Evolutionary conservation across 805 yeast species (phyloP).

Genomic region (Peterozyma toletana): DNA sequence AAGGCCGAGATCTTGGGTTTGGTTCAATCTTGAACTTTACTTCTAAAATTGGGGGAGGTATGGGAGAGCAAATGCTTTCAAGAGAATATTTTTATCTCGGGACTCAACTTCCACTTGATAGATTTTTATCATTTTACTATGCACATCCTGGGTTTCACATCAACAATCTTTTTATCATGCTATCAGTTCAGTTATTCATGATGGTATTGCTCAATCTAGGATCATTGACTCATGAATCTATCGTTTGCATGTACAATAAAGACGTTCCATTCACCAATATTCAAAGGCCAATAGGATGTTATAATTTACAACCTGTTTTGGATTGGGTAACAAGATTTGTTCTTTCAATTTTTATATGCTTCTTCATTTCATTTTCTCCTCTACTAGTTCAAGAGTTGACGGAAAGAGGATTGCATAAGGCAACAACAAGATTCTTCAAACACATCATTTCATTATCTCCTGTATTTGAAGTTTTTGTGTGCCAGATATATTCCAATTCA

Average conservation of each 20-base stretch:
- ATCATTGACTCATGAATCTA: slow-evolving; percentile 65
- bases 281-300: slow-evolving; percentile 76
- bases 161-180: slow-evolving; percentile 79
- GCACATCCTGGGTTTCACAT: slow-evolving; percentile 97
- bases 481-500: slow-evolving; percentile 85
- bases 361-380: slow-evolving; percentile 87
- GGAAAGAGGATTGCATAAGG: slow-evolving; percentile 79
- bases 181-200: slow-evolving; percentile 86
- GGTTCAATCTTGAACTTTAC: slow-evolving; percentile 89
- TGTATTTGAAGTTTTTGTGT: slow-evolving; percentile 88
- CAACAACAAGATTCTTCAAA: slow-evolving; percentile 58
- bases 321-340: slow-evolving; percentile 89
- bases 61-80: slow-evolving; percentile 94
- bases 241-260: slow-evolving; percentile 58
- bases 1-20: slow-evolving; percentile 93
- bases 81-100: slow-evolving; percentile 91
- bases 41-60: slow-evolving; percentile 94
- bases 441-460: slow-evolving; percentile 85
- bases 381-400: slow-evolving; percentile 79
- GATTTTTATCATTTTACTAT: slow-evolving; percentile 87
- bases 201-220: slow-evolving; percentile 74
- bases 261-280: slow-evolving; percentile 68
- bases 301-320: slow-evolving; percentile 76
- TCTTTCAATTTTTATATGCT: slow-evolving; percentile 84
- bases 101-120: slow-evolving; percentile 79